A percentile compares a stretch with the other conserved stretches of the same genome.
Evolutionary conservation across 345 rosid species (phyloP).

Genomic region (Bretschneidera sinensis): DNA sequence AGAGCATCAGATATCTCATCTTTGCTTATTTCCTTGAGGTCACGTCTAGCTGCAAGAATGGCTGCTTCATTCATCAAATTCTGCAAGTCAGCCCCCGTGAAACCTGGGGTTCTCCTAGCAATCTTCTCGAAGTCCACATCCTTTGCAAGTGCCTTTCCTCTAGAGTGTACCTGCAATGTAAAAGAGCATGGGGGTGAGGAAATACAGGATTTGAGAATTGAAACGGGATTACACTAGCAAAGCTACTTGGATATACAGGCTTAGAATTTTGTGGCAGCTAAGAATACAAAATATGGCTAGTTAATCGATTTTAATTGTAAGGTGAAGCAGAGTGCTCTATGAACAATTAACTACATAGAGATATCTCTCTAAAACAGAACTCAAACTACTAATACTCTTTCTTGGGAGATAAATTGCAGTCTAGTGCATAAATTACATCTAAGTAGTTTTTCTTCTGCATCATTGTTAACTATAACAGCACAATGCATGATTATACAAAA

Average conservation of each 20-base stretch:
- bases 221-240: neutral
- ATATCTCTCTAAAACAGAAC: too few relatives aligned
- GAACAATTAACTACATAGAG: too few relatives aligned
- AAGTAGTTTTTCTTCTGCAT: neutral
- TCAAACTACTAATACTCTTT: neutral
- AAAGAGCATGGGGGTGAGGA: too few relatives aligned
- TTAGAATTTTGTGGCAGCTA: neutral
- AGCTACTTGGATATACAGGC: neutral
- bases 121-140: conserved; percentile 96
- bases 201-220: neutral
- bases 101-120: conserved; percentile 93
- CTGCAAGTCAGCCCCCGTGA: conserved; percentile 94
- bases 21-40: conserved; percentile 95
- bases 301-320: too few relatives aligned
- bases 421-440: too few relatives aligned
- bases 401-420: neutral
- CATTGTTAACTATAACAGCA: neutral
- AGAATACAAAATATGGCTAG: neutral
- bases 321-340: too few relatives aligned
- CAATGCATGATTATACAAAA: neutral
- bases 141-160: conserved; percentile 94
- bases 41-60: conserved; percentile 94
- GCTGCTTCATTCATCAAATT: conserved; percentile 98
- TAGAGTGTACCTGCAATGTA: conserved; percentile 85
- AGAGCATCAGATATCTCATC: conserved; percentile 97